A percentile compares a stretch with the other conserved stretches of the same genome.
Evolutionary conservation across 805 yeast genomes (phyloP).

Genomic region (Myxozyma geophila): DNA sequence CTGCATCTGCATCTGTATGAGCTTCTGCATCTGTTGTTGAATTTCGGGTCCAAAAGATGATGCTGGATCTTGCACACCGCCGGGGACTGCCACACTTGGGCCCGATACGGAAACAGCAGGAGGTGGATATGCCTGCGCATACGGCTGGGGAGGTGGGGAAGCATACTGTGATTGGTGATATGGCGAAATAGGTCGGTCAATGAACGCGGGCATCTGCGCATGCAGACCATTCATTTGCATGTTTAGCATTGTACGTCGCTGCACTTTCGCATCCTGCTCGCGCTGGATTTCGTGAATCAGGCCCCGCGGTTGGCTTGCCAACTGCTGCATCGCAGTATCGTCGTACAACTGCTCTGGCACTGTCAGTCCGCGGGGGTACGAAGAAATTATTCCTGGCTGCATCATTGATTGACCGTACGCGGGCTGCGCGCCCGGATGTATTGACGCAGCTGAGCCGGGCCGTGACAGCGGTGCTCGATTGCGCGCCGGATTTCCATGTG

Average conservation of each 20-base stretch:
- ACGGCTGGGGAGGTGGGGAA: conserved; percentile 6
- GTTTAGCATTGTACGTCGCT: conserved; percentile 38
- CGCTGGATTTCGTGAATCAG: conserved; percentile 49
- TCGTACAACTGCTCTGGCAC: conserved; percentile 22
- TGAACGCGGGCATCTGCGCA: background rate
- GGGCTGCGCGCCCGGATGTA: background rate
- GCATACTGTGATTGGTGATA: conserved; percentile 1
- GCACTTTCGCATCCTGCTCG: conserved; percentile 47
- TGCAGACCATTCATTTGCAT: conserved; percentile 28
- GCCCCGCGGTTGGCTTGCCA: conserved; percentile 42
- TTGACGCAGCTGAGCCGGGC: conserved; percentile 4
- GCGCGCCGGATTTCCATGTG: conserved; percentile 47
- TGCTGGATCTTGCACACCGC: conserved; percentile 2
- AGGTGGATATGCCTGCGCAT: background rate
- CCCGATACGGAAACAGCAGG: background rate
- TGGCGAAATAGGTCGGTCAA: conserved; percentile 5
- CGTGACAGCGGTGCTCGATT: conserved; percentile 13
- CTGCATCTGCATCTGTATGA: conserved; percentile 32
- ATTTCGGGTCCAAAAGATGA: conserved; percentile 18
- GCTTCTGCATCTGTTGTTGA: conserved; percentile 31
- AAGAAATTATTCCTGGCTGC: conserved; percentile 1
- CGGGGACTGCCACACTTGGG: too few relatives aligned
- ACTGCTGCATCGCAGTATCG: background rate
- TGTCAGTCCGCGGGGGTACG: conserved; percentile 22
- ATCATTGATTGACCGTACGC: background rate